These are phyloP conservation scores for Saururus chinensis DNA, from an alignment of 164 flowering plant species.

Conservation along the genomic window DNA sequence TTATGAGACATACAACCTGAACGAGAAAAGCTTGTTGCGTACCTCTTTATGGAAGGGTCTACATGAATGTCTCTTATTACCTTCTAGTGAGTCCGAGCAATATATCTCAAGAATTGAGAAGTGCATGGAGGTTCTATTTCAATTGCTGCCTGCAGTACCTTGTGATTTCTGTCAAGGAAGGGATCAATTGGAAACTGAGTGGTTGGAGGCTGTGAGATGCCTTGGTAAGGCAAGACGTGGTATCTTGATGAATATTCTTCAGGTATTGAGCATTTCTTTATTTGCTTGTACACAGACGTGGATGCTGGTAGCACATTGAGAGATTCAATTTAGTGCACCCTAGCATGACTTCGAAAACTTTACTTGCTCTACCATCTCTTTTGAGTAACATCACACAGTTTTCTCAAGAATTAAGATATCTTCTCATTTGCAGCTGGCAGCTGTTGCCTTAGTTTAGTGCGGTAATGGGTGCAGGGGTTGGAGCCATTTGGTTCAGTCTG, in stretches of 20 bases:
- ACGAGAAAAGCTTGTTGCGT: constrained; percentile 35
- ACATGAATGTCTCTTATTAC: constrained; percentile 32
- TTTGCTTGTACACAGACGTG: not conserved
- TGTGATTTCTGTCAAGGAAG: constrained; percentile 12
- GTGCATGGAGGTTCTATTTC: constrained; percentile 66
- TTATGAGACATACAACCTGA: constrained; percentile 18
- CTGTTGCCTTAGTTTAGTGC: too few relatives aligned
- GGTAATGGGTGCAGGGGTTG: too few relatives aligned
- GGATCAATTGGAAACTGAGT: constrained; percentile 31
- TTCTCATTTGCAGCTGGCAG: too few relatives aligned
- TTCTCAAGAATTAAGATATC: too few relatives aligned
- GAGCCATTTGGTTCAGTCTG: too few relatives aligned
- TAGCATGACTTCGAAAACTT: too few relatives aligned
- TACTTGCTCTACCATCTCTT: too few relatives aligned
- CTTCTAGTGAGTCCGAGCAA: constrained; percentile 25
- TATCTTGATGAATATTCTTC: constrained; percentile 53
- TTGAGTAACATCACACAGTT: too few relatives aligned
- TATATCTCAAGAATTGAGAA: constrained; percentile 38
- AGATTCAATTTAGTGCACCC: too few relatives aligned
- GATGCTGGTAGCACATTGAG: not conserved
- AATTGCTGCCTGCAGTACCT: constrained; percentile 37
- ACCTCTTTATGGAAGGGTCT: constrained; percentile 87
- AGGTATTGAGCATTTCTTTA: constrained; percentile 32
- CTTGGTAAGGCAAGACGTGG: constrained; percentile 50
- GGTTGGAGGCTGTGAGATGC: constrained; percentile 67